Evolutionary conservation across 129 eudicot species (phyloP).

Genomic region (Smallanthus sonchifolius): DNA sequence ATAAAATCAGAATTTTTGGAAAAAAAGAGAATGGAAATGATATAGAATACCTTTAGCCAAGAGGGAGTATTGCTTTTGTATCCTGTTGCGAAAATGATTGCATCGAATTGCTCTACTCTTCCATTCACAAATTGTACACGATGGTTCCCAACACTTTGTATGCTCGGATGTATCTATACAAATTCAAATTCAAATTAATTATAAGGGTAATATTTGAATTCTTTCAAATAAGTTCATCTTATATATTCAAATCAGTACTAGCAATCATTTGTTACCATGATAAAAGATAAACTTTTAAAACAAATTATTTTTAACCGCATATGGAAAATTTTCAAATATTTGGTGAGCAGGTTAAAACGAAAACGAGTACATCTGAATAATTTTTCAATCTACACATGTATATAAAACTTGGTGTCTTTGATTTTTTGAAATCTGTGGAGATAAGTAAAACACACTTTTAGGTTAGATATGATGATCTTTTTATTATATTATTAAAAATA

Average conservation of each 20-base stretch:
- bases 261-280: too few species aligned
- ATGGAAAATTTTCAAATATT: not conserved
- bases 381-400: not conserved
- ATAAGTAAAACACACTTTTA: not conserved
- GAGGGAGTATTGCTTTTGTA: conserved; percentile 96
- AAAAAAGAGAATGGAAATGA: conserved; percentile 6
- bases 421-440: not conserved
- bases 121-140: conserved; percentile 78
- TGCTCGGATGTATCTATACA: conserved; percentile 63
- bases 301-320: too few species aligned
- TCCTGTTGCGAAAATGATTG: conserved; percentile 94
- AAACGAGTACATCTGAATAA: too few species aligned
- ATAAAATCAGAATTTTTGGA: not conserved
- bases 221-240: not conserved
- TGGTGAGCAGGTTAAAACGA: too few species aligned
- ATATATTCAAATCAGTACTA: too few species aligned
- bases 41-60: conserved; percentile 80
- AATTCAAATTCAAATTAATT: not conserved
- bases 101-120: conserved; percentile 66
- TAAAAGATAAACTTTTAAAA: too few species aligned
- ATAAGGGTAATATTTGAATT: not conserved
- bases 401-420: not conserved
- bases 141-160: conserved; percentile 44
- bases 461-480: not conserved
- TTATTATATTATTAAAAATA: conserved; percentile 14